Percentiles rank a stretch among this genome's conserved stretches.
Evolutionary conservation across 2,329 filamentous ascomycete species (phyloP).

Genomic region (Acarospora socialis): DNA sequence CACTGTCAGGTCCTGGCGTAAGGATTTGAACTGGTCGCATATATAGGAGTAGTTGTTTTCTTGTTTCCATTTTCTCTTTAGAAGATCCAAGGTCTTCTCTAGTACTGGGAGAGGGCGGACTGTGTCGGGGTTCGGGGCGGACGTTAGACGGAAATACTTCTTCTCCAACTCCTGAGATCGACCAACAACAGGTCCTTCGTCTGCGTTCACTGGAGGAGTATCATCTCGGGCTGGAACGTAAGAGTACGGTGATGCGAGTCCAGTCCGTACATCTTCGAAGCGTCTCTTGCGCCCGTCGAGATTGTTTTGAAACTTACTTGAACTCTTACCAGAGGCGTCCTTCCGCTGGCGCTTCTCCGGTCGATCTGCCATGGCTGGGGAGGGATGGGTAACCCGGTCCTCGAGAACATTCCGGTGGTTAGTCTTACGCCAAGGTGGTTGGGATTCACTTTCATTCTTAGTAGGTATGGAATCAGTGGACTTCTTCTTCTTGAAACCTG

Average conservation of each 20-base stretch:
- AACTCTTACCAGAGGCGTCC: slow-evolving; percentile 33
- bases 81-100: slow-evolving; percentile 67
- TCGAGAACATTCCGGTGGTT: slow-evolving; percentile 49
- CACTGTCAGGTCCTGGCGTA: slow-evolving; percentile 94
- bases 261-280: slow-evolving; percentile 47
- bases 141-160: slow-evolving; percentile 83
- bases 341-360: slow-evolving; percentile 37
- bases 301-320: slow-evolving; percentile 82
- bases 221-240: slow-evolving; percentile 18
- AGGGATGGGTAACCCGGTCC: slow-evolving; percentile 57
- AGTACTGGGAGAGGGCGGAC: slow-evolving; percentile 75
- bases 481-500: slow-evolving; percentile 61
- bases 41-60: slow-evolving; percentile 95
- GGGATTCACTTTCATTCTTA: slow-evolving; percentile 36
- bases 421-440: slow-evolving; percentile 63
- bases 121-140: slow-evolving; percentile 72
- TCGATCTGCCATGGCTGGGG: too few species aligned
- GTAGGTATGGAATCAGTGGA: slow-evolving; percentile 49
- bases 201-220: slow-evolving; percentile 31
- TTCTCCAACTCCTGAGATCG: slow-evolving; percentile 78
- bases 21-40: slow-evolving; percentile 97
- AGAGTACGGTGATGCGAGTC: slow-evolving; percentile 24
- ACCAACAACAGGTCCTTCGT: slow-evolving; percentile 62
- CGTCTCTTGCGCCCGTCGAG: slow-evolving; percentile 81
- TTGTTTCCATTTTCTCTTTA: slow-evolving; percentile 89